phyloP scores from a whole-genome alignment of 345 rosid species.

The Rhodamnia argentea region DNA sequence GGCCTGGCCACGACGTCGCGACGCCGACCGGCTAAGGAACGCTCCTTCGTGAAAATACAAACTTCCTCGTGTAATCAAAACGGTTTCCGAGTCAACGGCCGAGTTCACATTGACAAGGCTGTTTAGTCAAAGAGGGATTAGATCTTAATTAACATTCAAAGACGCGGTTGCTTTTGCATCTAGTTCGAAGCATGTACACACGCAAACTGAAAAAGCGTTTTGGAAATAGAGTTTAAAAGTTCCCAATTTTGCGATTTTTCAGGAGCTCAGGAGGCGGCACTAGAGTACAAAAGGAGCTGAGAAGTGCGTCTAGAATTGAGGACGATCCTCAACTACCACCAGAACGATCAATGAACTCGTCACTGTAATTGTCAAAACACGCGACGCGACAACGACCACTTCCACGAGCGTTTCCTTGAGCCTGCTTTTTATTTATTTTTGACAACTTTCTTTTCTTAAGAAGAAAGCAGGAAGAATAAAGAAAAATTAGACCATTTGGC shows the following conservation, averaged over 20 bases:
- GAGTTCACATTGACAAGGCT: background rate
- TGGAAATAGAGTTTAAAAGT: background rate
- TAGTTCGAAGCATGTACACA: background rate
- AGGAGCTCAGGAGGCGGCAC: background rate
- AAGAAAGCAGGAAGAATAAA: background rate
- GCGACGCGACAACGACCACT: background rate
- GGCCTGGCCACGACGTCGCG: background rate
- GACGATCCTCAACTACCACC: background rate
- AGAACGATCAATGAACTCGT: background rate
- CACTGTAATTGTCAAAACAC: background rate
- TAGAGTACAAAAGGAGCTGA: background rate
- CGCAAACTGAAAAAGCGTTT: background rate
- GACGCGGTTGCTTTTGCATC: background rate
- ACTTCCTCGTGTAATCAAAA: background rate
- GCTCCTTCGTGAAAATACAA: background rate
- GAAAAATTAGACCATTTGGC: background rate
- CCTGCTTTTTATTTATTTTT: background rate
- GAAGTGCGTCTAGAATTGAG: background rate
- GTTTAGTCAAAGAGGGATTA: background rate
- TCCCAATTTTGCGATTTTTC: background rate
- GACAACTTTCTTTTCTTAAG: background rate
- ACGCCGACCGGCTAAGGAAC: background rate
- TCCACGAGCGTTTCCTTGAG: background rate
- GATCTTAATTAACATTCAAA: background rate
- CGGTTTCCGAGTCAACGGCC: background rate